These are phyloP conservation scores for Naganishia antarctica DNA, from an alignment of 768 basidiomycete genomes.

Conservation along the genomic window DNA sequence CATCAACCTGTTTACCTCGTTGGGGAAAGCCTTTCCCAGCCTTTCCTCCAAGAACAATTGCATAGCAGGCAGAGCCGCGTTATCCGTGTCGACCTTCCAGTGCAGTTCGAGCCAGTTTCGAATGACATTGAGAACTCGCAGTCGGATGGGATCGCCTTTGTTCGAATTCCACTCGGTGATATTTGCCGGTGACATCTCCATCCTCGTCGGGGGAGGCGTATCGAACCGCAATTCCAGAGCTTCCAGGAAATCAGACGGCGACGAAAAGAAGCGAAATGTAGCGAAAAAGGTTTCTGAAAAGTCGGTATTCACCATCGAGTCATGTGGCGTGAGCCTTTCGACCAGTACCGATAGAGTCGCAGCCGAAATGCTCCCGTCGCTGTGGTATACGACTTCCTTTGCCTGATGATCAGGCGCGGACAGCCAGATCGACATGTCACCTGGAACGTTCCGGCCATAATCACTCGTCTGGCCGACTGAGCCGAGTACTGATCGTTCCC, in stretches of 20 bases:
- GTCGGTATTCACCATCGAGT: constrained; percentile 77
- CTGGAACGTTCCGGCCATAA: constrained; percentile 1
- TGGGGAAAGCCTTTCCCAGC: constrained; percentile 43
- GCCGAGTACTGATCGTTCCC: not conserved
- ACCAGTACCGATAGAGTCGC: constrained; percentile 82
- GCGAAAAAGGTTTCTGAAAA: constrained; percentile 89
- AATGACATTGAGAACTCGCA: constrained; percentile 86
- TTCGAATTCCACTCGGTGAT: constrained; percentile 72
- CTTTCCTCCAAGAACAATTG: constrained; percentile 43
- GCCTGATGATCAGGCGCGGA: constrained; percentile 64
- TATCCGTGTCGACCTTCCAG: constrained; percentile 76
- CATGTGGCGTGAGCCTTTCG: constrained; percentile 97
- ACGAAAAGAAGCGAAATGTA: constrained; percentile 87
- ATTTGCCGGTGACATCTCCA: constrained; percentile 51
- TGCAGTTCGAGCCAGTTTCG: constrained; percentile 89
- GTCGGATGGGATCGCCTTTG: constrained; percentile 82
- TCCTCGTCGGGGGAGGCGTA: constrained; percentile 51
- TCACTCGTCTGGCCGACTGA: not conserved
- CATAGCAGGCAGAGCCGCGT: constrained; percentile 54
- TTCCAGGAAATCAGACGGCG: constrained; percentile 69
- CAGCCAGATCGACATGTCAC: constrained; percentile 42
- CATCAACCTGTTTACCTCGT: constrained; percentile 45
- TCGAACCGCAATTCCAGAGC: constrained; percentile 79
- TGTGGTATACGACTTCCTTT: constrained; percentile 83
- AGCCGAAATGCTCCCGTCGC: constrained; percentile 81